These are phyloP conservation scores for Fraxinus nigra DNA, from an alignment of 305 asterid species.

Conservation along the genomic window DNA sequence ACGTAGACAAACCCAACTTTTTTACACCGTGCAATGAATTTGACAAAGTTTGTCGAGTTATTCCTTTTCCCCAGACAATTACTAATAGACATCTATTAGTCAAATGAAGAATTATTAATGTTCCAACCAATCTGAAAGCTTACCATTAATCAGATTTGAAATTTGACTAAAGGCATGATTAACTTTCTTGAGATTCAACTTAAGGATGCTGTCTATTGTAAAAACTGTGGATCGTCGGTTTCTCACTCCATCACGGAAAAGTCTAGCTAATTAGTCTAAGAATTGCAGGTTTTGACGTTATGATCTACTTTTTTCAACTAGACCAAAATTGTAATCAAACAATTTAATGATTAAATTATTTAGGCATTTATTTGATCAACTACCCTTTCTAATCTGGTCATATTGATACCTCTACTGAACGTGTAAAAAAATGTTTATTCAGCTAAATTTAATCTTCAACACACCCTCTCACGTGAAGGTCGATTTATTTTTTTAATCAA, in stretches of 20 bases:
- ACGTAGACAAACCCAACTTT: too few relatives aligned
- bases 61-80: background rate
- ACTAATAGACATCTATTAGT: background rate
- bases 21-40: background rate
- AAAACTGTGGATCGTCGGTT: slow-evolving; percentile 17
- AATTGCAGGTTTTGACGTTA: slow-evolving; percentile 30
- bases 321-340: slow-evolving; percentile 17
- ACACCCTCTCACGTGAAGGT: background rate
- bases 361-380: slow-evolving; percentile 12
- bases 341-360: slow-evolving; percentile 12
- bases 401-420: background rate
- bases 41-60: background rate
- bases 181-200: slow-evolving; percentile 21
- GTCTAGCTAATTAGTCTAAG: slow-evolving; percentile 21
- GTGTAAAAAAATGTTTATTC: background rate
- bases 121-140: slow-evolving; percentile 1
- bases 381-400: slow-evolving; percentile 5
- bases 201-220: slow-evolving; percentile 27
- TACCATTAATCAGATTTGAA: slow-evolving; percentile 17
- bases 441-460: background rate
- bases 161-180: slow-evolving; percentile 13
- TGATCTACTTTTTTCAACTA: slow-evolving; percentile 15
- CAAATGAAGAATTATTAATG: background rate
- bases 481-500: background rate
- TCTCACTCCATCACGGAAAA: slow-evolving; percentile 2